These are phyloP conservation scores for Earliella scabrosa DNA, from an alignment of 1,284 basidiomycete species.

Conservation along the genomic window DNA sequence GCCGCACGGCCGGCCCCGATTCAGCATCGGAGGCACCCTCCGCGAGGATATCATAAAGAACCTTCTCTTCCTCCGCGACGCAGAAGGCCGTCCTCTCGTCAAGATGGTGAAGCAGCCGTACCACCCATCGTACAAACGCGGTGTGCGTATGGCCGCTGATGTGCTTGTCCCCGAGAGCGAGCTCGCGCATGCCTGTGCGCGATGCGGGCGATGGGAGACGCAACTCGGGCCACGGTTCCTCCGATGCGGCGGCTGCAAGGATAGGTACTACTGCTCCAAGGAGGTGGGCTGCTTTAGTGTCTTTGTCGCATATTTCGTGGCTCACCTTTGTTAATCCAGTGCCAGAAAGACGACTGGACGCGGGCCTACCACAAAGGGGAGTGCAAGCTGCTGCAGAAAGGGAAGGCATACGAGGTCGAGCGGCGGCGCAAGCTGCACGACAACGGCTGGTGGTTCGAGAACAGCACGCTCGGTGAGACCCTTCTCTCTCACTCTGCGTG, in stretches of 20 bases:
- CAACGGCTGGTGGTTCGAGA: slow-evolving; percentile 9
- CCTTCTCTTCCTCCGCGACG: not conserved
- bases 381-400: slow-evolving; percentile 2
- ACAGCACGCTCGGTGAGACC: not conserved
- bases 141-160: not conserved
- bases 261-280: slow-evolving; percentile 7
- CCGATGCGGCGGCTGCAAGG: slow-evolving; percentile 9
- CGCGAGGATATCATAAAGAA: not conserved
- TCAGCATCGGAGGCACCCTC: not conserved
- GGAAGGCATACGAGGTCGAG: slow-evolving; percentile 6
- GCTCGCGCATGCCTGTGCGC: slow-evolving; percentile 5
- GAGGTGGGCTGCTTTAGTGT: not conserved
- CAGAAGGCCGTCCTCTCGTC: not conserved
- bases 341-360: slow-evolving; percentile 12
- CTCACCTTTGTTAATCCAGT: not conserved
- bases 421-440: slow-evolving; percentile 6
- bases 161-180: not conserved
- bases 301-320: not conserved
- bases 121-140: too few relatives aligned
- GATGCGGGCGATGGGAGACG: slow-evolving; percentile 13
- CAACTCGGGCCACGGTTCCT: slow-evolving; percentile 5
- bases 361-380: slow-evolving; percentile 3
- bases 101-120: not conserved
- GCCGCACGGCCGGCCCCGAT: not conserved
- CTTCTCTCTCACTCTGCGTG: too few relatives aligned